Evolutionary conservation across 1,284 basidiomycete genomes (phyloP), one percentile per base, ranked within the genome.

Genomic region (Peniophora sp.): DNA sequence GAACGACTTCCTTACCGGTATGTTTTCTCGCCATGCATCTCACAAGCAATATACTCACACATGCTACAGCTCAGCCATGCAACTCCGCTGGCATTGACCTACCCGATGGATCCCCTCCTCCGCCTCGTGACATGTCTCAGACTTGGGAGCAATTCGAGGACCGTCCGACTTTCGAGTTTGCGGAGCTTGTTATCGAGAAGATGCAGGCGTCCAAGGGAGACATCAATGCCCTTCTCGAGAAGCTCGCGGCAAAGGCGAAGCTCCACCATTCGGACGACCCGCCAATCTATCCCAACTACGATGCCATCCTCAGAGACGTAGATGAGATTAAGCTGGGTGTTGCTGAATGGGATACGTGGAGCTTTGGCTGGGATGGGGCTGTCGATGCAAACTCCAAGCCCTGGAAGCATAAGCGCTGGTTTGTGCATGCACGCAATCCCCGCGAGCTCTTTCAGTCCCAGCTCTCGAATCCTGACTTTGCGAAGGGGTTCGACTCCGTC

Each of bases 401-500:
- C 6, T 32, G 27, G 27, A 32, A 32, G 27, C 27, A 6, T 32
- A 32, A 32, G 27, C 5, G 6, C 6, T 32, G 27, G 27, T 6
- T 12, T 32, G 6, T 32, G 5, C 27, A 32, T 32, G 27, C 27
- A 6, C 53, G 57, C 3, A 37, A 59, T 32, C 45, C 54, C 18
- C 18, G 50, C 15, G 36, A 17, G 2, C 36, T 56, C n/a, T 15
- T 49, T 27, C 17, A 35, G 8, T 36, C 39, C 27, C 50, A 54
- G 27, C 34, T 58, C 3, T 36, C 17, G 11, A 58, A 53, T 23
- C 48, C 42, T 2, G 61, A 60, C 37, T 66, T 63, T 36, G 45
- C 49, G 2, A 46, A 51, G 3, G 50, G 62, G 32, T 52, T 63
- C 9, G 58, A 65, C 47, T 56, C 49, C 36, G n/a, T 50, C 9